Conservation (phyloP, 1,284 basidiomycete species). For the Ustilago shanxiensis region DNA sequence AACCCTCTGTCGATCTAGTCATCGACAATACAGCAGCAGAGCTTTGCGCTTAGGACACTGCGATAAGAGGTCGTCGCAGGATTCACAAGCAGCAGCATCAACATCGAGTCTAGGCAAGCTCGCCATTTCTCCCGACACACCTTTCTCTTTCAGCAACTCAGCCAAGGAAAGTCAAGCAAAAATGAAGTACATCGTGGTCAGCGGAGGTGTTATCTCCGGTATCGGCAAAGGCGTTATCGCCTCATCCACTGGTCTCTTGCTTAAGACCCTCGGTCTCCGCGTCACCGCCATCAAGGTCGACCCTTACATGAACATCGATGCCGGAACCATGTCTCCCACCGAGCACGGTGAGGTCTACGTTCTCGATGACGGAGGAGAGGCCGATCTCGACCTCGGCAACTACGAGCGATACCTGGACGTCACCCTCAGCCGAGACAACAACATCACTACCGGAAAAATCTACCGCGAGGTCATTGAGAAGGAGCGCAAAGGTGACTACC, state of each 20-base stretch:
- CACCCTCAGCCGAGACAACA: conserved; percentile 93
- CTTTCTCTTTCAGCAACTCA: background rate
- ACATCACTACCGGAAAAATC: conserved; percentile 98
- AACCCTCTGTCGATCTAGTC: background rate
- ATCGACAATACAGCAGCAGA: conserved; percentile 14
- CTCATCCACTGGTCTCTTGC: conserved; percentile 93
- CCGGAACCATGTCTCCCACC: conserved; percentile 97
- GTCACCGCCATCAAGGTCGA: conserved; percentile 99
- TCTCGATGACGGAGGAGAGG: conserved; percentile 97
- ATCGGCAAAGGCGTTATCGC: conserved; percentile 74
- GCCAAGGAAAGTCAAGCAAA: conserved; percentile 14
- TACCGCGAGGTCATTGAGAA: conserved; percentile 97
- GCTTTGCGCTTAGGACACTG: conserved; percentile 33
- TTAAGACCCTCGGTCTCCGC: conserved; percentile 94
- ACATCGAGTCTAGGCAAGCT: conserved; percentile 6
- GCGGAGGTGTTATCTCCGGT: conserved; percentile 72
- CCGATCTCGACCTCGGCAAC: conserved; percentile 97
- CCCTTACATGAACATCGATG: conserved; percentile 99
- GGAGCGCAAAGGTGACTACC: conserved; percentile 95
- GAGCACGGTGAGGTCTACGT: conserved; percentile 99
- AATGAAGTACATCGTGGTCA: conserved; percentile 72
- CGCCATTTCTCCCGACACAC: background rate
- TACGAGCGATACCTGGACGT: conserved; percentile 98
- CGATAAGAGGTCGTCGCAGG: conserved; percentile 53
- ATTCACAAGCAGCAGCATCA: conserved; percentile 18